Evolutionary conservation across 345 rosid species (phyloP).

Genomic region (Erodium maritimum): DNA sequence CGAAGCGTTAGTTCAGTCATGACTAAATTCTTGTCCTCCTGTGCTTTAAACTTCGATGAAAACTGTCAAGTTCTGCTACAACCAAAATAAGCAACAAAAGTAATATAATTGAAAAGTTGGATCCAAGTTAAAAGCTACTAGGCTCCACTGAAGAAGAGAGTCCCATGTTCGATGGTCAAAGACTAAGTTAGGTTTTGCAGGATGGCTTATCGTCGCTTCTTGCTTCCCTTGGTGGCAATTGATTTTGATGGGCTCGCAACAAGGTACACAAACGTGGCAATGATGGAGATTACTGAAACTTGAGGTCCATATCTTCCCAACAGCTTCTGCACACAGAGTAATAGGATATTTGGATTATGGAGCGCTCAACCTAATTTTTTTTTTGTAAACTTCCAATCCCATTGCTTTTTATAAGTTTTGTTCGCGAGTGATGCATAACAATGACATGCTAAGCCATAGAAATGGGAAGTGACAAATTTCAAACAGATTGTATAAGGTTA

Average conservation of each 20-base stretch:
- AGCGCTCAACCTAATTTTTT: not conserved
- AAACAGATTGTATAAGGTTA: not conserved
- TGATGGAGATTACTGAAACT: conserved; percentile 22
- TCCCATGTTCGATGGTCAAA: no score
- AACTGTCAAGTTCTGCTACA: no score
- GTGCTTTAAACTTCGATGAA: no score
- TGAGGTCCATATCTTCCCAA: conserved; percentile 23
- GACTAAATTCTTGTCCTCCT: no score
- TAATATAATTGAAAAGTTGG: no score
- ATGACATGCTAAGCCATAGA: not conserved
- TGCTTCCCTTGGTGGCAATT: conserved; percentile 19
- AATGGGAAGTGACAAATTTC: not conserved
- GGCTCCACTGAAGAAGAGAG: no score
- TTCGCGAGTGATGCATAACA: not conserved
- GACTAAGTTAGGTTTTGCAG: no score
- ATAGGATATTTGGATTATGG: not conserved
- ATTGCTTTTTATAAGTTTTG: no score
- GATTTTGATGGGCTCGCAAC: conserved; percentile 21
- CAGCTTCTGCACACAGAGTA: conserved; percentile 16
- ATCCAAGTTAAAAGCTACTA: no score
- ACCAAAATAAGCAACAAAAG: no score
- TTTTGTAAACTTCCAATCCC: no score
- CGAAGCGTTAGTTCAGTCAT: no score
- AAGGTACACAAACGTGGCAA: conserved; percentile 20
- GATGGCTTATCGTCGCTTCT: conserved; percentile 21